Conservation (phyloP, 176 grass and related monocot genomes). For the Musa acuminata region DNA sequence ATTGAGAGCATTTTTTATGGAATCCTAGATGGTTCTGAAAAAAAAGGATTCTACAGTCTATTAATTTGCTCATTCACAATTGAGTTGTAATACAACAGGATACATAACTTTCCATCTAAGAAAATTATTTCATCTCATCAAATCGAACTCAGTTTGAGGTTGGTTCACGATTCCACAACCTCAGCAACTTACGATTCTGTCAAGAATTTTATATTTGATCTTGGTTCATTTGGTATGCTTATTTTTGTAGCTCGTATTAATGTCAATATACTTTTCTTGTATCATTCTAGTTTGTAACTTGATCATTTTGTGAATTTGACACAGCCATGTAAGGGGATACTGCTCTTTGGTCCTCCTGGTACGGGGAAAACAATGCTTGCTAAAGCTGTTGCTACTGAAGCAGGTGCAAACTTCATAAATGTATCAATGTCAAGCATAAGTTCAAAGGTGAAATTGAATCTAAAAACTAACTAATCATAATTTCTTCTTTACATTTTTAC, state of each 20-base stretch:
- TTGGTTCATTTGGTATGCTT: neutral
- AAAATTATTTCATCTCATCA: no score
- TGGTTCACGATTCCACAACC: no score
- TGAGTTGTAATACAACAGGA: no score
- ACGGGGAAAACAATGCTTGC: slow-evolving; percentile 99
- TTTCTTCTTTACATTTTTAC: slow-evolving; percentile 20
- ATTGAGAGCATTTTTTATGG: no score
- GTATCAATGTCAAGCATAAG: slow-evolving; percentile 99
- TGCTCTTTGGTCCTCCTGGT: slow-evolving; percentile 94
- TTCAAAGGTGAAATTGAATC: slow-evolving; percentile 51
- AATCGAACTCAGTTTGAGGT: no score
- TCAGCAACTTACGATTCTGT: no score
- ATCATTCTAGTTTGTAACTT: slow-evolving; percentile 10
- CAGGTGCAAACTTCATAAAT: slow-evolving; percentile 97
- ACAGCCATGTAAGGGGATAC: slow-evolving; percentile 92
- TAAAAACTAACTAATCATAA: neutral
- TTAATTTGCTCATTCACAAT: no score
- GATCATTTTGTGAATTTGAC: neutral
- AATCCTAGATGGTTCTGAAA: no score
- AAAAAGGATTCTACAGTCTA: no score
- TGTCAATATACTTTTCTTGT: slow-evolving; percentile 9
- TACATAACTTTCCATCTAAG: no score
- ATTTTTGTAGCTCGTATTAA: slow-evolving; percentile 11
- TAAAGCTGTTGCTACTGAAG: slow-evolving; percentile 98
- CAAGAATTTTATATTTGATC: no score